Evolutionary conservation across 306 rosid genomes (phyloP).

Genomic region (Purshia tridentata): DNA sequence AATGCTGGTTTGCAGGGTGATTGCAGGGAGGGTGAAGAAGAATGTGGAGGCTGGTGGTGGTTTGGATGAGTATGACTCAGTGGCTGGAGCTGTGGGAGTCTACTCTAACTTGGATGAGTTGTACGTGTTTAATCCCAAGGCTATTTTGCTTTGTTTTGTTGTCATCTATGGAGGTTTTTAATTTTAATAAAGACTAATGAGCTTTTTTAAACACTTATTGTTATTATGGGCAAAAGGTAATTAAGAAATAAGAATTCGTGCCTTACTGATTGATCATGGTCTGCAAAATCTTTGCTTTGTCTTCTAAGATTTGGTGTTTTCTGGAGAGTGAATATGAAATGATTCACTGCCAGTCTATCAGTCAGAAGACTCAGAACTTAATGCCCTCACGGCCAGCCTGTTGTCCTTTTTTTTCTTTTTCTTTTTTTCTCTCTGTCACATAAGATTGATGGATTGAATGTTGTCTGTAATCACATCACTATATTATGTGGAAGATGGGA

Average conservation of each 20-base stretch:
- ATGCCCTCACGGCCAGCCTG: neutral
- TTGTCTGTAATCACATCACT: too few species aligned
- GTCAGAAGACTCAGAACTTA: neutral
- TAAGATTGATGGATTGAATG: too few species aligned
- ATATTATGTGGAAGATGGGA: too few species aligned
- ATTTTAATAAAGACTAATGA: constrained; percentile 13
- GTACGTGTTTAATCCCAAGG: constrained; percentile 66
- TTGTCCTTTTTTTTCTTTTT: neutral
- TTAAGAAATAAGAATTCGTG: neutral
- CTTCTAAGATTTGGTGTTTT: neutral
- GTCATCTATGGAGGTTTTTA: constrained; percentile 78
- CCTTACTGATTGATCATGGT: neutral
- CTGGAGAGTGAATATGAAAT: neutral
- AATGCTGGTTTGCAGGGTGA: constrained; percentile 96
- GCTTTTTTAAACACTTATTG: constrained; percentile 1
- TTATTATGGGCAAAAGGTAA: neutral
- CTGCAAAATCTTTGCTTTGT: neutral
- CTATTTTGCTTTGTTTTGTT: constrained; percentile 98
- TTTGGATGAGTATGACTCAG: constrained; percentile 75
- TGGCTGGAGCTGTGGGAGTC: constrained; percentile 72
- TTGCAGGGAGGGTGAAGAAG: constrained; percentile 97
- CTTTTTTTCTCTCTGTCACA: too few species aligned
- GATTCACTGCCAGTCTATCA: neutral
- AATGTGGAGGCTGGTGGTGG: constrained; percentile 46
- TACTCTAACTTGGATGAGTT: constrained; percentile 93